phyloP scores from a whole-genome alignment of 192 early-diverging fungal species.

The Coemansia sp. region DNA sequence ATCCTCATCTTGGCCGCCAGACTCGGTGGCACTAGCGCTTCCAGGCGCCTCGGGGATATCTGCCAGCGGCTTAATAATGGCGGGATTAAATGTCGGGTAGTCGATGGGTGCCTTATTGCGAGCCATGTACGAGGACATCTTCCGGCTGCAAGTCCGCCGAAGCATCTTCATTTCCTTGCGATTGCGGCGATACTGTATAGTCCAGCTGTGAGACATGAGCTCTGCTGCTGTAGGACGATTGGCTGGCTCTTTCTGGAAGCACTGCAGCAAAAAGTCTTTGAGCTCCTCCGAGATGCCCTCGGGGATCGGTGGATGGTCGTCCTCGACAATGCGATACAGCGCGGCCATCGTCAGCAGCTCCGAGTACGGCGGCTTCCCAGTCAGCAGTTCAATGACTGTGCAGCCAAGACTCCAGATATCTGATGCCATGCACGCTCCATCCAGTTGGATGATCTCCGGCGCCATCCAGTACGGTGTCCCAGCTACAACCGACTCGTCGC shows the following conservation, averaged over 20 bases:
- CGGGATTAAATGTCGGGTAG: constrained; percentile 45
- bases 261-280: constrained; percentile 76
- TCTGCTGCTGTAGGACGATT: constrained; percentile 71
- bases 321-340: constrained; percentile 93
- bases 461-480: constrained; percentile 92
- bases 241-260: constrained; percentile 82
- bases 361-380: constrained; percentile 91
- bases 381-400: constrained; percentile 89
- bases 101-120: constrained; percentile 16
- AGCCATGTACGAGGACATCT: constrained; percentile 55
- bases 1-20: constrained; percentile 2
- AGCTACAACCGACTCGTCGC: constrained; percentile 72
- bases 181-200: constrained; percentile 51
- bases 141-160: constrained; percentile 55
- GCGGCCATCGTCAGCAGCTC: constrained; percentile 85
- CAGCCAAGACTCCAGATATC: constrained; percentile 98
- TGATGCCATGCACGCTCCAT: constrained; percentile 83
- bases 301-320: constrained; percentile 86
- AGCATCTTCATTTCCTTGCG: constrained; percentile 57
- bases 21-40: constrained; percentile 7
- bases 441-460: constrained; percentile 88
- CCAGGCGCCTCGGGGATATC: constrained; percentile 5
- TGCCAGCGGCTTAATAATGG: constrained; percentile 27
- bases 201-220: constrained; percentile 80
- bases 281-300: constrained; percentile 76